Conservation (phyloP, 2,329 filamentous ascomycete species). For the Xylaria polymorpha region DNA sequence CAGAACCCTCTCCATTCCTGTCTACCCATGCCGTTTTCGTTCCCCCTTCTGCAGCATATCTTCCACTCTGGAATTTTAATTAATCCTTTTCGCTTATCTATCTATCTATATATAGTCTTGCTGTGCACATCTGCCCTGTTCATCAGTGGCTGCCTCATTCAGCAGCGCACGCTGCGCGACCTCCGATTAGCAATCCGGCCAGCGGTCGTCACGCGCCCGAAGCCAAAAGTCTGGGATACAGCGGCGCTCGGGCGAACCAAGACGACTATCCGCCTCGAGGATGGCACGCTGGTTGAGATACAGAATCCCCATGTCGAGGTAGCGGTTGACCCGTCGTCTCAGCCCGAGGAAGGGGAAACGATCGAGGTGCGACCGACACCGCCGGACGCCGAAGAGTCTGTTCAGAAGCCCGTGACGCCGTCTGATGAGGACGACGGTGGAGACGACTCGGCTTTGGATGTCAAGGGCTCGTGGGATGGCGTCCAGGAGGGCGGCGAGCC, state of each 20-base stretch:
- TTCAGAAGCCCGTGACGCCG: constrained; percentile 1
- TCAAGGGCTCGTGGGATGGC: constrained; percentile 46
- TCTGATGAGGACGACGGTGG: constrained; percentile 24
- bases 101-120: constrained; percentile 63
- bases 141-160: constrained; percentile 85
- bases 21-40: background rate
- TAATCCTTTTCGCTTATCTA: background rate
- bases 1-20: background rate
- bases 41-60: background rate
- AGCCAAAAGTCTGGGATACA: constrained; percentile 57
- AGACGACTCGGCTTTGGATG: constrained; percentile 22
- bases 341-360: constrained; percentile 36
- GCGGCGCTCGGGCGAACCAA: constrained; percentile 45
- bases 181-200: constrained; percentile 78
- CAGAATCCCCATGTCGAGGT: constrained; percentile 44
- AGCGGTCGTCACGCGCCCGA: constrained; percentile 55
- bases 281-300: constrained; percentile 58
- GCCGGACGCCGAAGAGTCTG: constrained; percentile 27
- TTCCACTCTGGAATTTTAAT: constrained; percentile 39
- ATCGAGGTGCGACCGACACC: constrained; percentile 54
- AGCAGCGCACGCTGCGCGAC: constrained; percentile 84
- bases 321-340: constrained; percentile 42
- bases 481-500: constrained; percentile 58
- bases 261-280: constrained; percentile 58
- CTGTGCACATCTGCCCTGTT: constrained; percentile 86